Evolutionary conservation across 805 yeast species (phyloP), one percentile per base, ranked within the genome.

Genomic region (Metschnikowia colocasiae): DNA sequence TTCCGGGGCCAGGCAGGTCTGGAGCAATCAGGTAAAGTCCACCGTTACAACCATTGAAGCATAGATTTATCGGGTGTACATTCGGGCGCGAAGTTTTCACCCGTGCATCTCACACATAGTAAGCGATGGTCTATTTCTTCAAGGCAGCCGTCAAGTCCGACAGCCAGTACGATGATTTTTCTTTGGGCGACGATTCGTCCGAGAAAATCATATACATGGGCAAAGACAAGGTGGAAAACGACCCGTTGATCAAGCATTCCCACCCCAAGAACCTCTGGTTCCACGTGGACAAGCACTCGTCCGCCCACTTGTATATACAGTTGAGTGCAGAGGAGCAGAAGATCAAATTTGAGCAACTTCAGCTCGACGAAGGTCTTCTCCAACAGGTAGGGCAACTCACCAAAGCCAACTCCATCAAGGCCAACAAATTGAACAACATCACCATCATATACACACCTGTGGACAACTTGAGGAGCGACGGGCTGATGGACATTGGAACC

Each of bases 401-500:
- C 25, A 85, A 87, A 61, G 85, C 87, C 9, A 83, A 83, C 60
- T 84, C 91, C 4, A 85, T 86, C 31, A 80, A 82, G 58, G 94
- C 87, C 12, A 85, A 82, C 64, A 87, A 87, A 58, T 63, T 78
- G 54, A 80, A 80, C 58, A 82, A 82, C 55, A 71, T 85, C 49
- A 79, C 83, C 2, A 76, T 87, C 7, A 76, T 87, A 34, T 80
- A 80, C 56, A 87, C 95, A 0, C 89, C 91, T 0, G 87, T 87
- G 75, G 73, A 76, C 22, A 87, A 87, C 59, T 68, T 87, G 46
- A 72, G 76, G 35, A 83, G 83, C 54, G 80, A 80, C 43, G 83
- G 83, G 12, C 78, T 78, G 26, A 86, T 85, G 94, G 88, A 79
- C 40, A 79, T 78, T 4, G 95, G 95, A 3, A 87, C 88, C 42